Base-by-base conservation (phyloP, 164 flowering plant genomes). In the Tetracentron sinense region DNA sequence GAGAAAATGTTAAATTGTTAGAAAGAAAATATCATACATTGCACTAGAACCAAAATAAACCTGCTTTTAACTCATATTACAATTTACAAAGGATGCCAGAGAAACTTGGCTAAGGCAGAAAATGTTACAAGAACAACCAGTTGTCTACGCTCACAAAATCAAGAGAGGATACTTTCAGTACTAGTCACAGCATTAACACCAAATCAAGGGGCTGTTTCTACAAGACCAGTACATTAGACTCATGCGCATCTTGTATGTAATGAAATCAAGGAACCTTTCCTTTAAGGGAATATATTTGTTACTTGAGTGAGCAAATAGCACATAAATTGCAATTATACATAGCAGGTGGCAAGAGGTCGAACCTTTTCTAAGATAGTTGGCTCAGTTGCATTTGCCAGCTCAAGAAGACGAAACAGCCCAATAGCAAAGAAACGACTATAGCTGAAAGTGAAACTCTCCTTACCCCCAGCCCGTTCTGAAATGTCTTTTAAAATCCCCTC, bases 341-440 rank as follows among this genome's bases (percentile, higher is more conserved):
- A 51, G 1, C 2, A 21, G 42, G 52, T 28, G 44, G 52, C 19
- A 65, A 52, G 27, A 65, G 58, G 17, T 58, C 73, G n/a, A 66
- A 94, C 99, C 97, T 89, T 89, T 61, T 94, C 97, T 44, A 94
- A 67, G 59, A 87, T 35, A 48, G 82, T 74, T 33, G 99, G 96
- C 47, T 94, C 97, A 35, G 84, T 82, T 42, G 88, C 92, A 73
- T 88, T 91, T 53, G 97, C 79, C 71, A 94, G 77, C 72, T 94
- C 99, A 60, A 94, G 93, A 70, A 94, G 77, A 62, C 96, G 97
- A 72, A 94, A 94, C 60, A 94, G 77, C 31, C 99, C 99, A 65
- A 94, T 58, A 19, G 97, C 99, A 78, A 94, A 87, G 83, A 91
- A 91, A 23, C 97, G 95, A 60, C 97, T 94, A 69, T 91, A 94